These are phyloP conservation scores for Sugiyamaella qingdaonensis DNA, from an alignment of 805 yeast species.

Conservation along the genomic window DNA sequence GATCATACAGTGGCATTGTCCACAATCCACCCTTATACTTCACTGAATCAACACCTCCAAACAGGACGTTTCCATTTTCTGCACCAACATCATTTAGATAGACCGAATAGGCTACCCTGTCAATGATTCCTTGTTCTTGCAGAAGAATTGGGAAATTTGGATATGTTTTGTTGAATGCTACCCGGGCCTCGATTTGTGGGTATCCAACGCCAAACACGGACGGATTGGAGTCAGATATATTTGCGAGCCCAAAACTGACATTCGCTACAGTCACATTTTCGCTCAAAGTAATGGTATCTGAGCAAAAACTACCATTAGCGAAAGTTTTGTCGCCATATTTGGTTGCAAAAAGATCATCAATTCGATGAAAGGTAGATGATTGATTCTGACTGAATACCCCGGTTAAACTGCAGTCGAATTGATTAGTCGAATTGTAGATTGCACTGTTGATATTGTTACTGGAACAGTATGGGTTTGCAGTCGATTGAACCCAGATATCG, in stretches of 20 bases:
- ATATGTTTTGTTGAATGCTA: slow-evolving; percentile 32
- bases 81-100: slow-evolving; percentile 37
- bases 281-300: slow-evolving; percentile 54
- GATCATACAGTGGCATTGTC: slow-evolving; percentile 32
- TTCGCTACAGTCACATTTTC: background rate
- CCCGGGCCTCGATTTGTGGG: background rate
- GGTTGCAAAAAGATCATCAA: slow-evolving; percentile 15
- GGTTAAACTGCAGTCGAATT: background rate
- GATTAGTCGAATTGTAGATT: background rate
- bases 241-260: background rate
- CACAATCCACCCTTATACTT: slow-evolving; percentile 38
- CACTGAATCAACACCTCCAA: slow-evolving; percentile 44
- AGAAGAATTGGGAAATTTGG: slow-evolving; percentile 61
- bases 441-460: slow-evolving; percentile 1
- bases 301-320: slow-evolving; percentile 52
- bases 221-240: background rate
- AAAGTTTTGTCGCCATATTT: slow-evolving; percentile 14
- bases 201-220: background rate
- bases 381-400: slow-evolving; percentile 3
- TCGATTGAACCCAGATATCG: slow-evolving; percentile 44
- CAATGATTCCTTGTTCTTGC: slow-evolving; percentile 44
- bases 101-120: slow-evolving; percentile 43
- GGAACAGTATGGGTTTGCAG: slow-evolving; percentile 23
- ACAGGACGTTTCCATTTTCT: slow-evolving; percentile 37
- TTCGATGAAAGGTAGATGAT: slow-evolving; percentile 7